Evolutionary conservation across 2,329 filamentous ascomycete genomes (phyloP).

Genomic region (Endothia cerciana): DNA sequence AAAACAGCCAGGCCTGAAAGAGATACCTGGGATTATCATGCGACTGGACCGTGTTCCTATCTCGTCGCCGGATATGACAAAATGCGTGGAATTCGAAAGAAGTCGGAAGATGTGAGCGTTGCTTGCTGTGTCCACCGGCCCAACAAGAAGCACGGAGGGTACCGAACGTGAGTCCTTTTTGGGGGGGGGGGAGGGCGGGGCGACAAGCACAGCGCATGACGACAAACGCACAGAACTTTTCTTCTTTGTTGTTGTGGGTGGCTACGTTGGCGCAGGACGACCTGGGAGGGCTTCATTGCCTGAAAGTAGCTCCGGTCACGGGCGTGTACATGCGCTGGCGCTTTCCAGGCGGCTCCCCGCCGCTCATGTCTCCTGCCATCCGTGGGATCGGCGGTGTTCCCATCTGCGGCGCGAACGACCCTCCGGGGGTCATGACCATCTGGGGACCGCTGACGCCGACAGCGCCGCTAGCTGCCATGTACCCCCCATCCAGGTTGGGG

Average conservation of each 20-base stretch:
- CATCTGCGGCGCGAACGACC: slow-evolving; percentile 36
- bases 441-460: slow-evolving; percentile 44
- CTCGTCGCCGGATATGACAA: not conserved
- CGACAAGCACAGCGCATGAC: not conserved
- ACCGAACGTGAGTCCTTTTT: not conserved
- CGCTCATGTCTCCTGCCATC: slow-evolving; percentile 38
- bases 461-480: slow-evolving; percentile 48
- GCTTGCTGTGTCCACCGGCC: not conserved
- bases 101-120: not conserved
- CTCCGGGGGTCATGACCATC: slow-evolving; percentile 43
- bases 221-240: not conserved
- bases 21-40: not conserved
- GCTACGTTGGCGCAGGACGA: not conserved
- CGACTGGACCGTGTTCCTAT: not conserved
- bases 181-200: no score
- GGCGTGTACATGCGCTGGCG: slow-evolving; percentile 54
- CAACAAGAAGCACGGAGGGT: not conserved
- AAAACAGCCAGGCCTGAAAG: not conserved
- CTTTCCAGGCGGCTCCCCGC: slow-evolving; percentile 54
- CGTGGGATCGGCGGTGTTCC: slow-evolving; percentile 38
- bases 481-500: slow-evolving; percentile 46
- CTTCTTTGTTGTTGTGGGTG: not conserved
- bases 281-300: slow-evolving; percentile 39
- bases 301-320: slow-evolving; percentile 44
- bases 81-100: not conserved